phyloP scores from a whole-genome alignment of 371 early-diverging fungal species.

The Actinomortierella ambigua region DNA sequence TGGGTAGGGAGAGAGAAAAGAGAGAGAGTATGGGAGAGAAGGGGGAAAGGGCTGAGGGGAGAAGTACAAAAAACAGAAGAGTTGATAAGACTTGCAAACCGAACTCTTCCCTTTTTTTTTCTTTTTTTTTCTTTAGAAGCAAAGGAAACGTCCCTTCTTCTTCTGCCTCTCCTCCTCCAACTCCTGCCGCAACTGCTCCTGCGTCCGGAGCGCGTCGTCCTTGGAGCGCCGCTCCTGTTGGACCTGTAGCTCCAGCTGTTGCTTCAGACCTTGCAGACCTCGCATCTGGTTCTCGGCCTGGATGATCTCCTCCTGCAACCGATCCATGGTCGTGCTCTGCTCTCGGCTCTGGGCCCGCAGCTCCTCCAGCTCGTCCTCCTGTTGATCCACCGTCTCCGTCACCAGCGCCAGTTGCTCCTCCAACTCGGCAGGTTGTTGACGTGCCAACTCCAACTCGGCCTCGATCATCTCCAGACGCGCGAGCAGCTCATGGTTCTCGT shows the following conservation, averaged over 20 bases:
- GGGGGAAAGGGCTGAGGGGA: not conserved
- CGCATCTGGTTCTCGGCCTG: constrained; percentile 26
- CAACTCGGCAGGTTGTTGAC: too few relatives aligned
- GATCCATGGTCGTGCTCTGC: not conserved
- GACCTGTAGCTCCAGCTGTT: constrained; percentile 32
- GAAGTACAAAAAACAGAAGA: not conserved
- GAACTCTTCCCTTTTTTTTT: too few relatives aligned
- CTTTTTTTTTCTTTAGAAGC: constrained; percentile 38
- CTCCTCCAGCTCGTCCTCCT: too few relatives aligned
- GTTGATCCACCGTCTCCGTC: too few relatives aligned
- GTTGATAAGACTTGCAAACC: not conserved
- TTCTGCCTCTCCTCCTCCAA: constrained; percentile 38
- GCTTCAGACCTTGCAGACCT: constrained; percentile 28
- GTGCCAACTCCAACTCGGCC: too few relatives aligned
- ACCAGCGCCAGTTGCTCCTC: too few relatives aligned
- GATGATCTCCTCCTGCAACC: constrained; percentile 31
- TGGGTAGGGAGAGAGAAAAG: not conserved
- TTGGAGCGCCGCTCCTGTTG: constrained; percentile 37
- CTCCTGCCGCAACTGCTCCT: constrained; percentile 27
- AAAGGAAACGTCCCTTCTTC: constrained; percentile 43
- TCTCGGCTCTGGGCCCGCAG: too few relatives aligned
- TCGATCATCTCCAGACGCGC: too few relatives aligned
- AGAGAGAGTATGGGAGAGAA: not conserved
- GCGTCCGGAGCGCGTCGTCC: constrained; percentile 31
- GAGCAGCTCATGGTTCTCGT: constrained; percentile 29